phyloP scores from a whole-genome alignment of 176 grass and related monocot genomes.

The Hsuehochloa calcarea region DNA sequence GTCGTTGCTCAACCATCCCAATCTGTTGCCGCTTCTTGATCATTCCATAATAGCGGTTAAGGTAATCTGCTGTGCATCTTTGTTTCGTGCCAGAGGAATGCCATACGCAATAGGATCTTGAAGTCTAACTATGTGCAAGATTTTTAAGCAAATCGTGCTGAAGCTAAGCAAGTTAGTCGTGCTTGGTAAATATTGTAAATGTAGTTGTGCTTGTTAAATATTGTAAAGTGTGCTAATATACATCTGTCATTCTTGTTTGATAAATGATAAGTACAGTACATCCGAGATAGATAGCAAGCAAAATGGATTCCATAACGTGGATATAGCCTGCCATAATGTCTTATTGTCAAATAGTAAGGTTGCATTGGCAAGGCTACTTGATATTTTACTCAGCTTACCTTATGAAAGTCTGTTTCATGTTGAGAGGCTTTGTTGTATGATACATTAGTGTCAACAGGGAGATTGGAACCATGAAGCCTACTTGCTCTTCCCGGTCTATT shows the following conservation, averaged over 20 bases:
- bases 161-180: neutral
- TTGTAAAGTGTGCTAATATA: neutral
- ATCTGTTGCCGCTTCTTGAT: slow-evolving; percentile 87
- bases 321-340: neutral
- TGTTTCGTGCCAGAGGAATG: neutral
- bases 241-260: neutral
- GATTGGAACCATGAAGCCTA: slow-evolving; percentile 92
- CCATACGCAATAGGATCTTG: neutral
- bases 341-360: neutral
- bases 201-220: no score
- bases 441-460: slow-evolving; percentile 64
- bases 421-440: slow-evolving; percentile 32
- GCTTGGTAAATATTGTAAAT: neutral
- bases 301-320: neutral
- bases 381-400: neutral
- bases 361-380: neutral
- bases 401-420: slow-evolving; percentile 5
- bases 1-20: slow-evolving; percentile 75
- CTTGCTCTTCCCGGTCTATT: slow-evolving; percentile 82
- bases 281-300: neutral
- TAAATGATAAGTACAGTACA: neutral
- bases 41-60: slow-evolving; percentile 78
- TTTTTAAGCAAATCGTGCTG: slow-evolving; percentile 2
- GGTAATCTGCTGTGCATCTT: slow-evolving; percentile 34
- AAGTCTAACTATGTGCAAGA: neutral